A percentile compares a stretch with the other conserved stretches of the same genome.
Conservation (phyloP, 345 rosid species). For the Capsella bursapastoris region DNA sequence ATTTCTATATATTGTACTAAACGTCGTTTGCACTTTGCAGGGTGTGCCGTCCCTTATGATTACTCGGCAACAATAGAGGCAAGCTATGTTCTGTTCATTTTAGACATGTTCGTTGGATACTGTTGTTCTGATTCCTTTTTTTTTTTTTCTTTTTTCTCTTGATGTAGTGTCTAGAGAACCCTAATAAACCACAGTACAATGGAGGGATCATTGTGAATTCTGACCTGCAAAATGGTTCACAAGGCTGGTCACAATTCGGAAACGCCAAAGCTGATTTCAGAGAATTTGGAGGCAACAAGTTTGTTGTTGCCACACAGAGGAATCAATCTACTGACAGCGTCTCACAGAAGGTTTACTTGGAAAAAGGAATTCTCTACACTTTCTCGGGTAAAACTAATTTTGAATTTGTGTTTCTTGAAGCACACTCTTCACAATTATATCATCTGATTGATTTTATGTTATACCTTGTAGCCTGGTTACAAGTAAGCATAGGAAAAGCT, state of each 20-base stretch:
- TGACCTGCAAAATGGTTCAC: constrained; percentile 6
- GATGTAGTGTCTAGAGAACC: constrained; percentile 4
- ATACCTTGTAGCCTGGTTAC: constrained; percentile 2
- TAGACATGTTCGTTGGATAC: background rate
- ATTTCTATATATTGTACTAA: background rate
- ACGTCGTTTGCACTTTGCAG: background rate
- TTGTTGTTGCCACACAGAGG: constrained; percentile 9
- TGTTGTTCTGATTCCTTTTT: background rate
- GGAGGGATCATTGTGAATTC: constrained; percentile 9
- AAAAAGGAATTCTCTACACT: constrained; percentile 3
- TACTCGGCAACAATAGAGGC: constrained; percentile 10
- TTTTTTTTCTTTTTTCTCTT: background rate
- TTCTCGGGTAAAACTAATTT: constrained; percentile 3
- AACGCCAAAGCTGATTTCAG: background rate
- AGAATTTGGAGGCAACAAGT: background rate
- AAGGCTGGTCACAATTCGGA: constrained; percentile 6
- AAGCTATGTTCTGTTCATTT: background rate
- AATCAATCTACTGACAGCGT: background rate
- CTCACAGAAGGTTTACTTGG: constrained; percentile 13
- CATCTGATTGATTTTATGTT: background rate
- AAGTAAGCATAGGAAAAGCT: background rate
- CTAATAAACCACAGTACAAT: constrained; percentile 11
- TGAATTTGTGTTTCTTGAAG: background rate
- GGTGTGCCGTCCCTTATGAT: constrained; percentile 8
- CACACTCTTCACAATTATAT: background rate